Evolutionary conservation across 1,139 yeast genomes (phyloP).

Genomic region (Candida sp.): DNA sequence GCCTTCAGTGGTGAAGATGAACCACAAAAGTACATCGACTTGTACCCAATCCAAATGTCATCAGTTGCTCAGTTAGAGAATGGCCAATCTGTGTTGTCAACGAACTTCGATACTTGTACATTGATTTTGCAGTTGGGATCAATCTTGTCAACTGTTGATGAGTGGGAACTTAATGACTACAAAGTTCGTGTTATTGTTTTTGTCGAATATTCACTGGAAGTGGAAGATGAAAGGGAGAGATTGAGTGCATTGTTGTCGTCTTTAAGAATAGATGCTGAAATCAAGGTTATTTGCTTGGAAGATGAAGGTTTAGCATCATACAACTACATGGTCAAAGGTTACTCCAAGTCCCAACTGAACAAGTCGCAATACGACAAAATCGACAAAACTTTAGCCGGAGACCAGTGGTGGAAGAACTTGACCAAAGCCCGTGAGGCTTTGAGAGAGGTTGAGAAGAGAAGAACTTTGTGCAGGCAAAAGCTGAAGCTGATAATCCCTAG

Average conservation of each 20-base stretch:
- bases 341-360: slow-evolving; percentile 29
- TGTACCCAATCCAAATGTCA: slow-evolving; percentile 97
- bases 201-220: slow-evolving; percentile 77
- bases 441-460: slow-evolving; percentile 36
- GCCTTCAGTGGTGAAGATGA: slow-evolving; percentile 19
- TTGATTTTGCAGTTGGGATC: slow-evolving; percentile 93
- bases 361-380: slow-evolving; percentile 32
- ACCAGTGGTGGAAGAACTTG: slow-evolving; percentile 72
- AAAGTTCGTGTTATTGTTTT: slow-evolving; percentile 81
- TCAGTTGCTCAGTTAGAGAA: slow-evolving; percentile 69
- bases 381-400: slow-evolving; percentile 35
- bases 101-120: slow-evolving; percentile 95
- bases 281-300: slow-evolving; percentile 71
- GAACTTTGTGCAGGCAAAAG: slow-evolving; percentile 18
- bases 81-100: slow-evolving; percentile 78
- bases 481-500: slow-evolving; percentile 5
- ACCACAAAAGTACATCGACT: slow-evolving; percentile 65
- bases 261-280: slow-evolving; percentile 80
- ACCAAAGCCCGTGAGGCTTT: slow-evolving; percentile 55
- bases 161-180: slow-evolving; percentile 79
- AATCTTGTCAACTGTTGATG: slow-evolving; percentile 88
- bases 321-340: slow-evolving; percentile 79
- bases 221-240: slow-evolving; percentile 69
- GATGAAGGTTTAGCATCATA: slow-evolving; percentile 66
- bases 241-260: slow-evolving; percentile 68